phyloP scores from a whole-genome alignment of 176 grass and related monocot genomes.

The Oryza rufipogon region DNA sequence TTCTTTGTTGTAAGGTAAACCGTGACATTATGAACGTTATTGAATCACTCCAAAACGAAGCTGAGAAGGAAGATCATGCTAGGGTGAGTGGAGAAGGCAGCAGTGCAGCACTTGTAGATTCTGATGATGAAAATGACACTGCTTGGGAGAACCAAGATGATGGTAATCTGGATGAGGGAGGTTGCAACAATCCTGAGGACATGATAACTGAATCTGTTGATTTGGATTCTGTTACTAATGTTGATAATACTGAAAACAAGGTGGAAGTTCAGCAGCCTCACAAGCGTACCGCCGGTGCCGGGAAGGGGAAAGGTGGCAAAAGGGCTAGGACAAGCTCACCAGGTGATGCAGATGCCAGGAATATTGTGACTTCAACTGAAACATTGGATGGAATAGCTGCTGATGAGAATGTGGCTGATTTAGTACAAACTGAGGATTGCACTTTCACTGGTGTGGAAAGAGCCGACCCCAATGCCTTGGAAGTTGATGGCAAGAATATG shows the following conservation, averaged over 20 bases:
- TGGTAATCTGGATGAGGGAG: slow-evolving; percentile 40
- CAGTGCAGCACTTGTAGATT: neutral
- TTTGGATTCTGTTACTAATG: slow-evolving; percentile 37
- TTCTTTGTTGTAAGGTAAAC: slow-evolving; percentile 63
- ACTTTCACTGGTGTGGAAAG: too few relatives aligned
- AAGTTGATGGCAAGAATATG: too few relatives aligned
- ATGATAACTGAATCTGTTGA: too few relatives aligned
- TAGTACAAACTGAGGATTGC: too few relatives aligned
- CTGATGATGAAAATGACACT: slow-evolving; percentile 43
- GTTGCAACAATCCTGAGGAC: neutral
- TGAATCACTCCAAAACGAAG: slow-evolving; percentile 50
- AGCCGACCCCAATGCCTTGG: too few relatives aligned
- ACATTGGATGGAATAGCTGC: neutral
- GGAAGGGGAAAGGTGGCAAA: slow-evolving; percentile 23
- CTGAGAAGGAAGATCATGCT: slow-evolving; percentile 48
- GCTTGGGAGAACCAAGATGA: slow-evolving; percentile 36
- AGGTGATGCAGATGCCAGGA: neutral
- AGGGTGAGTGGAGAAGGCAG: slow-evolving; percentile 38
- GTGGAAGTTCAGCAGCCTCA: slow-evolving; percentile 6
- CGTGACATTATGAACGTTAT: slow-evolving; percentile 83
- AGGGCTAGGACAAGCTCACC: slow-evolving; percentile 32
- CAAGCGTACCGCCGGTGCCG: slow-evolving; percentile 27
- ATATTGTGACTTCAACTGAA: neutral
- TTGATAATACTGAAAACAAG: slow-evolving; percentile 32
- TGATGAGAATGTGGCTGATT: too few relatives aligned